Base-by-base conservation (phyloP, 768 basidiomycete species). In the Chalciporus piperatus region DNA sequence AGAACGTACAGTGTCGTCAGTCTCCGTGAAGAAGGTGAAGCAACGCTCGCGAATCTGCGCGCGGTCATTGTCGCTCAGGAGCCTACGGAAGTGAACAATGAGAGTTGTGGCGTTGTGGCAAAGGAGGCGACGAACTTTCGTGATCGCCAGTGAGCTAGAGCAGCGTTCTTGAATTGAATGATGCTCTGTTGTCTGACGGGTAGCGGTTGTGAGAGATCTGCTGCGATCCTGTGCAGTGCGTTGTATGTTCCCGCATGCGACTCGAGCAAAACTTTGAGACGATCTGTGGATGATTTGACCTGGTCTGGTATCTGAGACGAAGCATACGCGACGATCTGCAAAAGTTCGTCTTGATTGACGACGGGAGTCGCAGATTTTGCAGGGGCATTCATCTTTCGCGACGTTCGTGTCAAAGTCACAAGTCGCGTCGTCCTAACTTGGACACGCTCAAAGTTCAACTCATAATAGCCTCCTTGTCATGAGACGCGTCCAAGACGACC, bases 91-190 rank as follows among this genome's bases (percentile, higher is more conserved):
- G 48, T 30, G 49, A 50, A 50, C 33, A 64, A 54, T 46, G 49
- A 51, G 39, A 30, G 17, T 13, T 12, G 47, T 32, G 39, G 16
- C 10, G 33, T 17, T 44, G 41, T n/a, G n/a, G n/a, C 33, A 32
- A 44, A 13, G 41, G 20, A 45, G 20, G 57, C 79, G 20, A 57
- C 78, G 63, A 57, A 89, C 91, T 83, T 90, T 72, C 84, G 72
- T 28, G 84, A 85, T 63, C 80, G 76, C 93, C 93, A 96, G 61
- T 89, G 85, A 44, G 71, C 71, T 4, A 84, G 66, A 3, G 84
- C 85, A 1, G 78, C 76, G 59, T 94, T 95, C 72, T 95, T 95
- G 73, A 94, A 88, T 62, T 92, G 91, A 49, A 95, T 87, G 56
- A 92, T 89, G 22, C 87, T 83, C 65, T 89, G 88, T 58, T 88